A percentile compares a stretch with the other conserved stretches of the same genome.
These are phyloP conservation scores for Pholiota adiposa DNA, from an alignment of 1,284 basidiomycete species.

Conservation along the genomic window DNA sequence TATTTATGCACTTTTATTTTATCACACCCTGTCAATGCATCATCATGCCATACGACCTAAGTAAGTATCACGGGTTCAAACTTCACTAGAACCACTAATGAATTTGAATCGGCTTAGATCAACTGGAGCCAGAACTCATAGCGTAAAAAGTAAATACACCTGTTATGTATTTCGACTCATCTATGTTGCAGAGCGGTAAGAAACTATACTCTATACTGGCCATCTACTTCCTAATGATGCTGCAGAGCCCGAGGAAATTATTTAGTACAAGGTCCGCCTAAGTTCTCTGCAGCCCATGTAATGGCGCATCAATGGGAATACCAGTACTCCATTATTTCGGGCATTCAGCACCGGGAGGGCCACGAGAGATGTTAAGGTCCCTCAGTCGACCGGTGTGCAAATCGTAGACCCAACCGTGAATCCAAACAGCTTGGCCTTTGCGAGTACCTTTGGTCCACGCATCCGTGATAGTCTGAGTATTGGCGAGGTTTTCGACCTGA, in stretches of 20 bases:
- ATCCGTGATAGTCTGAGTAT: constrained; percentile 62
- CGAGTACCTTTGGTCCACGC: constrained; percentile 68
- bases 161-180: not conserved
- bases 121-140: not conserved
- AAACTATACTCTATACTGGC: not conserved
- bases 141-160: not conserved
- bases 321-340: not conserved
- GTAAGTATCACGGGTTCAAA: too few relatives aligned
- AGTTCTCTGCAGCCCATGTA: not conserved
- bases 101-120: too few relatives aligned
- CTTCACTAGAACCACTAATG: too few relatives aligned
- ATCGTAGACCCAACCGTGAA: constrained; percentile 90
- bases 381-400: constrained; percentile 69
- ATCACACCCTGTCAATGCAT: not conserved
- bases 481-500: constrained; percentile 77
- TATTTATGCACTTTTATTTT: not conserved
- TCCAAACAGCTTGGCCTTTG: constrained; percentile 64
- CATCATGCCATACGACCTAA: too few relatives aligned
- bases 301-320: not conserved
- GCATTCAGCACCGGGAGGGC: constrained; percentile 32
- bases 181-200: not conserved
- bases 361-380: constrained; percentile 66
- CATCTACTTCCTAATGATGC: not conserved
- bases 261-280: not conserved
- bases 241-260: not conserved